Evolutionary conservation across 306 rosid genomes (phyloP).

Genomic region (Aeschynomene evenia): DNA sequence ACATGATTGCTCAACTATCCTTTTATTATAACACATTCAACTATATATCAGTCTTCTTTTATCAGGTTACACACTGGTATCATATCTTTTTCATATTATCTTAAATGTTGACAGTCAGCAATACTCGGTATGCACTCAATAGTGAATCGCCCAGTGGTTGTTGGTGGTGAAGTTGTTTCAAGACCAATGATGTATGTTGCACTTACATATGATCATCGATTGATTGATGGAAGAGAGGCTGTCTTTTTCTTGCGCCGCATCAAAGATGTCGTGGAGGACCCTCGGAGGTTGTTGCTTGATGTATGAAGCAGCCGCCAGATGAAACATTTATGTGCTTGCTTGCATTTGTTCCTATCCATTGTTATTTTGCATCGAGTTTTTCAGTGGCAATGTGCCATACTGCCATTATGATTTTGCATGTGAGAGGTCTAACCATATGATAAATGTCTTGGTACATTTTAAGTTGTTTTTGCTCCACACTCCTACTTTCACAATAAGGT

Average conservation of each 20-base stretch:
- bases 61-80: not conserved
- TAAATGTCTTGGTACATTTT: not conserved
- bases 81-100: not conserved
- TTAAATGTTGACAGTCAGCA: conserved; percentile 59
- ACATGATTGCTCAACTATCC: not conserved
- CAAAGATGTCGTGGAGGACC: conserved; percentile 76
- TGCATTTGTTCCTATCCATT: not conserved
- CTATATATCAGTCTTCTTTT: conserved; percentile 5
- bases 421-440: not conserved
- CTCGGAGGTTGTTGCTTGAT: conserved; percentile 74
- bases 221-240: conserved; percentile 92
- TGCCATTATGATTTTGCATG: not conserved
- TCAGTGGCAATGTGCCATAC: not conserved
- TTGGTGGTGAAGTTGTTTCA: conserved; percentile 60
- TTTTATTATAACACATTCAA: not conserved
- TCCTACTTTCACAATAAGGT: not conserved
- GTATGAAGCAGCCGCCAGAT: conserved; percentile 37
- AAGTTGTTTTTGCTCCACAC: not conserved
- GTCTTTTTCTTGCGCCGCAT: conserved; percentile 76
- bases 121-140: conserved; percentile 88
- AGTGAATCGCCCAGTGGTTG: conserved; percentile 64
- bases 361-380: not conserved
- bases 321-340: not conserved
- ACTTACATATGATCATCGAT: conserved; percentile 77
- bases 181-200: conserved; percentile 83